Evolutionary conservation across 2,329 filamentous ascomycete species (phyloP).

Genomic region (Bipolaris cookei): DNA sequence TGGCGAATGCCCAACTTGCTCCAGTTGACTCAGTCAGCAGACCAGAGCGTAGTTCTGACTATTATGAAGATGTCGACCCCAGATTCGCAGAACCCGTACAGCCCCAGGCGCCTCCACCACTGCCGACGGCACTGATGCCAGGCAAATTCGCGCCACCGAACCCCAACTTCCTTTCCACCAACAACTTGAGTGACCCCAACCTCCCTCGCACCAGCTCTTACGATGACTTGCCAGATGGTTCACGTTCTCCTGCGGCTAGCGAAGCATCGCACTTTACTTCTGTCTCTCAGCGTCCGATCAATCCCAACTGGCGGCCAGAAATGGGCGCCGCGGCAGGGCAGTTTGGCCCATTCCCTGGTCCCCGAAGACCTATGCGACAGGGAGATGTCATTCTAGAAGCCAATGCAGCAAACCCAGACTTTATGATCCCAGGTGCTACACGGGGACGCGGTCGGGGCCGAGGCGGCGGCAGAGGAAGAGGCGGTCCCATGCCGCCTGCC

Average conservation of each 20-base stretch:
- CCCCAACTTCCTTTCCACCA: conserved; percentile 32
- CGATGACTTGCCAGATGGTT: conserved; percentile 68
- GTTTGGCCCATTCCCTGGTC: conserved; percentile 42
- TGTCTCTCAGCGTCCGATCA: conserved; percentile 84
- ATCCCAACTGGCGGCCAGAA: conserved; percentile 78
- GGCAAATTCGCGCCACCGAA: conserved; percentile 44
- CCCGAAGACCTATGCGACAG: conserved; percentile 53
- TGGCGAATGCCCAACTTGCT: conserved; percentile 41
- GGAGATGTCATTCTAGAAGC: conserved; percentile 74
- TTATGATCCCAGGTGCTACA: conserved; percentile 67
- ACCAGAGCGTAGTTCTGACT: conserved; percentile 57
- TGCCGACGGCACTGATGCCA: conserved; percentile 45
- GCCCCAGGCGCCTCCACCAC: conserved; percentile 32
- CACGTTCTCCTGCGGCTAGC: conserved; percentile 73
- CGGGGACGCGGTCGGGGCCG: conserved; percentile 44
- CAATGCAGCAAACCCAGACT: conserved; percentile 76
- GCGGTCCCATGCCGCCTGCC: conserved; percentile 38
- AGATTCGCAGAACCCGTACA: conserved; percentile 69
- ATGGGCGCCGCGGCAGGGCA: conserved; percentile 51
- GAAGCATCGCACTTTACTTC: conserved; percentile 88
- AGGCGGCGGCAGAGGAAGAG: conserved; percentile 33
- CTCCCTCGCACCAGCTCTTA: conserved; percentile 58
- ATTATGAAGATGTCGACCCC: conserved; percentile 94
- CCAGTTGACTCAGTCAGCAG: conserved; percentile 28
- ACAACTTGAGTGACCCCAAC: conserved; percentile 39